Evolutionary conservation across 176 grass and related monocot species (phyloP).

Genomic region (Secale cereale): DNA sequence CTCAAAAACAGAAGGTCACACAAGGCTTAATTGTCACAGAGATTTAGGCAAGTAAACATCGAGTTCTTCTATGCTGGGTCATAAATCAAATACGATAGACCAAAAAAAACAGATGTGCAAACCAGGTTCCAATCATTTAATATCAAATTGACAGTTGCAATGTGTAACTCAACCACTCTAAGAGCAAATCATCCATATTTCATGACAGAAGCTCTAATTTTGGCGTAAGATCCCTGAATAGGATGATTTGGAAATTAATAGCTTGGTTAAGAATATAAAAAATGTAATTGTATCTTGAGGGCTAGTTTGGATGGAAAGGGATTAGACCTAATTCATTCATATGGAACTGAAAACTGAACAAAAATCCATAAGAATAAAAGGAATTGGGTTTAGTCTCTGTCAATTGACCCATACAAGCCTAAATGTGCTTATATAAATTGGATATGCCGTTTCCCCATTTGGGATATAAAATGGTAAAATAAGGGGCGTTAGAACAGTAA

Average conservation of each 20-base stretch:
- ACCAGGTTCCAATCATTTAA: not conserved
- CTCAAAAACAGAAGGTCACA: not conserved
- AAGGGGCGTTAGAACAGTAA: not conserved
- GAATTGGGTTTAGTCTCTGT: not conserved
- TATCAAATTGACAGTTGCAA: not conserved
- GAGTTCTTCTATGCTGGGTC: not conserved
- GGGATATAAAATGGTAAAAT: not conserved
- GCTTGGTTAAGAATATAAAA: not conserved
- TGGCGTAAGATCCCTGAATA: not conserved
- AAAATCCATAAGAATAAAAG: not conserved
- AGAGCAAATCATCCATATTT: slow-evolving; percentile 7
- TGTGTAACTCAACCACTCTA: not conserved
- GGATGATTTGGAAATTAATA: not conserved
- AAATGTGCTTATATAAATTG: not conserved
- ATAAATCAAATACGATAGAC: not conserved
- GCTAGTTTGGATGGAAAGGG: not conserved
- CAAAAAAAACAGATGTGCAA: not conserved
- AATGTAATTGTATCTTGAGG: not conserved
- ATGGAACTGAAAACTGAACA: not conserved
- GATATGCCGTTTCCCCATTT: not conserved
- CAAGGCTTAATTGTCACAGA: not conserved
- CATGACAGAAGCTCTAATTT: not conserved
- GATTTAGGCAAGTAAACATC: slow-evolving; percentile 1
- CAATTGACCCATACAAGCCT: not conserved
- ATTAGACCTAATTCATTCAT: not conserved